phyloP scores from a whole-genome alignment of 1,284 basidiomycete species.

The Ceratobasidium sp. region DNA sequence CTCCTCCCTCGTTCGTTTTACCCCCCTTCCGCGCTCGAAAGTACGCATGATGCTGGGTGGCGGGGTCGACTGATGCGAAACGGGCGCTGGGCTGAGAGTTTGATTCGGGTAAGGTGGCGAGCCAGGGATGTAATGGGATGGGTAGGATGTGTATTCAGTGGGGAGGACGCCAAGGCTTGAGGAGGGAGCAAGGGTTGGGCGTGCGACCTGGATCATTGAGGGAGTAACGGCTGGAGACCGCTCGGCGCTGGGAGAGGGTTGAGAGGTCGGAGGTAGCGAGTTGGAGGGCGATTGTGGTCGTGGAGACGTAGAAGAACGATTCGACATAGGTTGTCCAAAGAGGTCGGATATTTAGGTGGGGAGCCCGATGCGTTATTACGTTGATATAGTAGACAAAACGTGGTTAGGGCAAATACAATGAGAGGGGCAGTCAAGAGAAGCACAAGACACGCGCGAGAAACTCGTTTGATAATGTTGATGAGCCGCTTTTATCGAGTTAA shows the following conservation, averaged over 20 bases:
- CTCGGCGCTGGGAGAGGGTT: background rate
- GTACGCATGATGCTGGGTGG: constrained; percentile 39
- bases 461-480: constrained; percentile 33
- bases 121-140: constrained; percentile 7
- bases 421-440: constrained; percentile 18
- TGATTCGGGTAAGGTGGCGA: background rate
- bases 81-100: background rate
- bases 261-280: constrained; percentile 5
- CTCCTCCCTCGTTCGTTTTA: constrained; percentile 23
- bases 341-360: constrained; percentile 26
- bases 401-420: constrained; percentile 42
- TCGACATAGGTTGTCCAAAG: constrained; percentile 36
- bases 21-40: constrained; percentile 12
- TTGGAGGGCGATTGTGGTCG: constrained; percentile 11
- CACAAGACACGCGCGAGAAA: constrained; percentile 28
- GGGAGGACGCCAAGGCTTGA: background rate
- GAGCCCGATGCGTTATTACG: constrained; percentile 22
- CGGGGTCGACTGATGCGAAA: constrained; percentile 15
- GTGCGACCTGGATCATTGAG: constrained; percentile 35
- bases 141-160: background rate
- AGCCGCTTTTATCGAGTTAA: constrained; percentile 35
- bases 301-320: constrained; percentile 37
- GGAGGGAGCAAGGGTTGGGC: constrained; percentile 26
- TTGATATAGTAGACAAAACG: constrained; percentile 36
- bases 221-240: constrained; percentile 1